Percentiles rank a stretch among this genome's conserved stretches.
Conservation (phyloP, 2,329 filamentous ascomycete genomes). For the Sporothrix dimorphospora region DNA sequence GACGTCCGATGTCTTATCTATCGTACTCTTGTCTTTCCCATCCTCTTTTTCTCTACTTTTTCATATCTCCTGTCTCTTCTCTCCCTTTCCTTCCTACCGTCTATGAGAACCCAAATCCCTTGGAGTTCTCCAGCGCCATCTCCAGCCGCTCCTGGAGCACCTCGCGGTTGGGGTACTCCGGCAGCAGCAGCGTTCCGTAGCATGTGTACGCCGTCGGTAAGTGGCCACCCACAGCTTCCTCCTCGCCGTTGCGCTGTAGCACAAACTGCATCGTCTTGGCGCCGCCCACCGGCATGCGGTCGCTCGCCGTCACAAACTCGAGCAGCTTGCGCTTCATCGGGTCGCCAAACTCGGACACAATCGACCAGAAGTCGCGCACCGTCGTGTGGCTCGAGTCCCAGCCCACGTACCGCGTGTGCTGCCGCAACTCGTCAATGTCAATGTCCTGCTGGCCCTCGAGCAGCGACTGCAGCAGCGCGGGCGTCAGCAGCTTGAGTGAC, state of each 20-base stretch:
- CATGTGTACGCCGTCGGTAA: slow-evolving; percentile 91
- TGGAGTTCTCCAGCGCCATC: slow-evolving; percentile 86
- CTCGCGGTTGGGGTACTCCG: slow-evolving; percentile 74
- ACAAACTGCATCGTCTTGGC: slow-evolving; percentile 81
- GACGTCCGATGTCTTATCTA: not conserved
- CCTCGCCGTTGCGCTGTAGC: slow-evolving; percentile 75
- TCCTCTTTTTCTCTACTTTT: too few species aligned
- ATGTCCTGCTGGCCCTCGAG: slow-evolving; percentile 85
- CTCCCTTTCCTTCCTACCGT: not conserved
- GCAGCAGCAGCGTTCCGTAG: slow-evolving; percentile 84
- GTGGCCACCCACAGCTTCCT: slow-evolving; percentile 55
- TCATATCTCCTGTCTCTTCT: not conserved
- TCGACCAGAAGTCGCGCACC: slow-evolving; percentile 80
- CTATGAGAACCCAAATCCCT: slow-evolving; percentile 84
- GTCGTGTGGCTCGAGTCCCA: slow-evolving; percentile 71
- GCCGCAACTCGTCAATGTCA: slow-evolving; percentile 72
- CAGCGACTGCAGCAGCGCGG: slow-evolving; percentile 71
- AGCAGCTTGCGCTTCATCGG: slow-evolving; percentile 75
- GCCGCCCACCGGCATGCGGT: slow-evolving; percentile 86
- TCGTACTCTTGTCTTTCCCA: not conserved
- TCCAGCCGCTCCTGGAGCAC: slow-evolving; percentile 73
- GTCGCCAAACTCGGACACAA: slow-evolving; percentile 69
- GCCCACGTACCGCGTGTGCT: slow-evolving; percentile 76
- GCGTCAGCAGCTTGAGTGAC: slow-evolving; percentile 72
- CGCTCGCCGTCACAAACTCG: slow-evolving; percentile 93